phyloP scores from a whole-genome alignment of 768 basidiomycete genomes.

The Chlorophyllum brunneum region DNA sequence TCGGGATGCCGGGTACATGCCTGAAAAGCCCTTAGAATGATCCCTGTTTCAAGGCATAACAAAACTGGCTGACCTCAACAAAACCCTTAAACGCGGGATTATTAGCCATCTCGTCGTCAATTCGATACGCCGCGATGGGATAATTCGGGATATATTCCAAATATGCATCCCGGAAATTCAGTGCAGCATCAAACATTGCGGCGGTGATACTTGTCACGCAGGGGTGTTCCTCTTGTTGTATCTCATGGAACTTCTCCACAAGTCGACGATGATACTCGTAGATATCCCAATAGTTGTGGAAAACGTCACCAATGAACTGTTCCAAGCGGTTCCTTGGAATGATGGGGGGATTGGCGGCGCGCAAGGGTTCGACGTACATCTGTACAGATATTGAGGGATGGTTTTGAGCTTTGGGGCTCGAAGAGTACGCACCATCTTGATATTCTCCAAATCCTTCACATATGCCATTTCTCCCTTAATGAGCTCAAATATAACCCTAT shows the following conservation, averaged over 20 bases:
- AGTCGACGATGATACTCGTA: constrained; percentile 71
- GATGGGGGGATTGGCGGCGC: constrained; percentile 70
- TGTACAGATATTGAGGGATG: neutral
- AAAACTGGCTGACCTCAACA: constrained; percentile 57
- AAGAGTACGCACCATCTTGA: constrained; percentile 56
- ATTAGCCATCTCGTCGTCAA: constrained; percentile 83
- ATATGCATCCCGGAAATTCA: constrained; percentile 91
- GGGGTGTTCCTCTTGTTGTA: constrained; percentile 87
- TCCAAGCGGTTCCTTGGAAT: constrained; percentile 68
- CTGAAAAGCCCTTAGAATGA: neutral
- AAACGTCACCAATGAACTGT: constrained; percentile 80
- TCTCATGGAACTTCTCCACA: constrained; percentile 76
- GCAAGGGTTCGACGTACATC: constrained; percentile 44
- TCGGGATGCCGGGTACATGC: constrained; percentile 54
- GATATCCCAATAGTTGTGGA: constrained; percentile 82
- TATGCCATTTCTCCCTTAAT: constrained; percentile 97
- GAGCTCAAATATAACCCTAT: constrained; percentile 86
- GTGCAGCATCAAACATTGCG: constrained; percentile 80
- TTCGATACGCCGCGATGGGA: constrained; percentile 83
- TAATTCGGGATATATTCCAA: constrained; percentile 93
- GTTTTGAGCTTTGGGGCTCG: neutral
- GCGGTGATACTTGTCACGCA: constrained; percentile 77
- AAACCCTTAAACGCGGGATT: constrained; percentile 80
- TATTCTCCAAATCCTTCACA: constrained; percentile 86
- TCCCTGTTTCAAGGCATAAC: neutral